Evolutionary conservation across 2,329 filamentous ascomycete species (phyloP), one percentile per base, ranked within the genome.

Genomic region (Geosmithia flava): DNA sequence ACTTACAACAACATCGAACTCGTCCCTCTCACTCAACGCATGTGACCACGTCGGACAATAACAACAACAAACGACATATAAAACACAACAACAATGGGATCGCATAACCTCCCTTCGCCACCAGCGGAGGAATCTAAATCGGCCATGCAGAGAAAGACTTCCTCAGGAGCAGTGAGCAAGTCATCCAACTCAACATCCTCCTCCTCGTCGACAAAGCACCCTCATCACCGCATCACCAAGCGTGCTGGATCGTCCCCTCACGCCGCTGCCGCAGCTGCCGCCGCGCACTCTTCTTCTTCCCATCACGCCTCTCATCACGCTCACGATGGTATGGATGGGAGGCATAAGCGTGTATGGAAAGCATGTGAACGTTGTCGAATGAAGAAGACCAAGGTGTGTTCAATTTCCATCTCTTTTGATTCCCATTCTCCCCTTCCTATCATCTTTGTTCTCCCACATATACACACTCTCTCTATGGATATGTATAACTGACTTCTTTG

Each of bases 341-440:
- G 78, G 52, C 76, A 81, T 58, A 82, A 81, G 67, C 68, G 79
- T 54, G 78, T 81, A 48, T 81, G 78, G 78, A 82, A 82, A 59
- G 79, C 79, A 17, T 83, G 79, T 53, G 78, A 82, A 63, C 68
- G 79, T 54, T 83, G 78, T 67, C 68, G 78, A 53, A 81, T 81
- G 76, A 83, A 82, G 70, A 83, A 83, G 68, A 83, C 79, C 48
- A 82, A 82, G 77, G 78, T 79, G 63, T 46, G 51, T 51, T 42
- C 17, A 5, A 39, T 37, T 48, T 30, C 29, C 29, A n/a, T n/a
- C n/a, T n/a, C n/a, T n/a, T n/a, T n/a, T n/a, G n/a, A n/a, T n/a
- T n/a, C n/a, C n/a, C n/a, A n/a, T n/a, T 11, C 29, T 30, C 29
- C 29, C 23, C 33, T 41, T n/a, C 33, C 41, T 41, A 49, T 19